Percentiles rank a stretch among this genome's conserved stretches.
These are phyloP conservation scores for Claviceps quebecensis DNA, from an alignment of 2,329 filamentous ascomycete genomes.

Conservation along the genomic window DNA sequence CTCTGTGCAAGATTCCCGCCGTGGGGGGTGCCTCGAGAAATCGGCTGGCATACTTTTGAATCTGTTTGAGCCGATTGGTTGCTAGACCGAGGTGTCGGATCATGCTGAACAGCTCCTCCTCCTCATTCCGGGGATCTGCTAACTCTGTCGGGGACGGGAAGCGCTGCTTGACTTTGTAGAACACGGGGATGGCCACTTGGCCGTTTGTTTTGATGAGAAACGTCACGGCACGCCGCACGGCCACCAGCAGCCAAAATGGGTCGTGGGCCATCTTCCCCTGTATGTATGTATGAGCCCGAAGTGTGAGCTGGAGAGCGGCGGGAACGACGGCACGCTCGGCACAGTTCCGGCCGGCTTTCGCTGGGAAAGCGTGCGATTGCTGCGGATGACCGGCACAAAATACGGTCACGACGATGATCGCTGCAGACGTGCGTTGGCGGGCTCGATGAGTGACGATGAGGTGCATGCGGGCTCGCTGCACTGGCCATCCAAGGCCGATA, in stretches of 20 bases:
- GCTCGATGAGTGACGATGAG: neutral
- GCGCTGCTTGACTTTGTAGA: constrained; percentile 50
- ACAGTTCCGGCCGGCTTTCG: constrained; percentile 30
- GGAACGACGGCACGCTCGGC: constrained; percentile 51
- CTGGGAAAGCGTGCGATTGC: constrained; percentile 10
- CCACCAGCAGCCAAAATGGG: constrained; percentile 69
- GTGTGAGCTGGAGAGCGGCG: constrained; percentile 42
- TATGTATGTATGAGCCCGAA: constrained; percentile 79
- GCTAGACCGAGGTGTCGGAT: constrained; percentile 61
- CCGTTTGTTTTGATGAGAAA: constrained; percentile 76
- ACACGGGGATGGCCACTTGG: constrained; percentile 58
- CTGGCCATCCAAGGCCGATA: neutral
- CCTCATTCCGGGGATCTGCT: constrained; percentile 32
- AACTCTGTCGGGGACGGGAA: constrained; percentile 57
- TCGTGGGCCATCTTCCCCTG: constrained; percentile 65
- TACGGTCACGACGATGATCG: constrained; percentile 20
- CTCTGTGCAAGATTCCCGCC: constrained; percentile 38
- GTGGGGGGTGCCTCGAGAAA: constrained; percentile 54
- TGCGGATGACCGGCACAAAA: constrained; percentile 13
- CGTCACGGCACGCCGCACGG: too few relatives aligned
- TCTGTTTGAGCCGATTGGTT: constrained; percentile 48
- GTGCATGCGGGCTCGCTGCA: neutral
- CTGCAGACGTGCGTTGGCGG: neutral
- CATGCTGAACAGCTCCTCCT: constrained; percentile 41
- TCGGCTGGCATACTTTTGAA: constrained; percentile 54